Evolutionary conservation across 345 rosid species (phyloP), one percentile per base, ranked within the genome.

Genomic region (Gossypium arboreum): DNA sequence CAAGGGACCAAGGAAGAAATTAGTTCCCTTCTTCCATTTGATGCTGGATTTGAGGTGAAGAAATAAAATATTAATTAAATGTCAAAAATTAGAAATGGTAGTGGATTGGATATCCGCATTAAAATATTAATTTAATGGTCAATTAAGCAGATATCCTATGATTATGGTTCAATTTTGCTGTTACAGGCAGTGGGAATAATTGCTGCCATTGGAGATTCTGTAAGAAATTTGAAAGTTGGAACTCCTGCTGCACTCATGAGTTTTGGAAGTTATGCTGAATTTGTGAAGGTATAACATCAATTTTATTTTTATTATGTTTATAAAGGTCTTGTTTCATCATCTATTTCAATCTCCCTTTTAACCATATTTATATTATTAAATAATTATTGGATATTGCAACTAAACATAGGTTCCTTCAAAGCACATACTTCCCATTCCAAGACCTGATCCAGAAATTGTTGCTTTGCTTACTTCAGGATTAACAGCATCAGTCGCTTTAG

Each of bases 391-490:
- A 71, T 68, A 15, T 59, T 56, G 9, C 57, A 69, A 7, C 74
- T 9, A 59, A 62, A 58, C 68, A 15, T 75, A 93, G 98, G 94
- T 93, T 71, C 83, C 84, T 61, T 80, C 92, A 57, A 92, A 88
- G 80, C 90, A 91, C 25, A 77, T 94, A 63, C 94, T 94, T 81
- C 91, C 96, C 68, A 92, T 94, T 68, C 87, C 93, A 73, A 89
- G 91, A 75, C 98, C 97, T 61, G 97, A 91, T 73, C 94, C 98
- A 25, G 97, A 94, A 86, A 97, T 92, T 78, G 91, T 94, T 83
- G 98, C 98, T 69, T 87, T 94, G 97, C 98, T 94, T 83, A 94
- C 98, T 75, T 94, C 98, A 17, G 98, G 98, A 68, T 79, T 94
- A 77, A 94, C 98, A 64, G 98, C 98, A 10, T 94, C 97, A 73